Evolutionary conservation across 768 basidiomycete genomes (phyloP).

Genomic region (Leccinum aurantiacum): DNA sequence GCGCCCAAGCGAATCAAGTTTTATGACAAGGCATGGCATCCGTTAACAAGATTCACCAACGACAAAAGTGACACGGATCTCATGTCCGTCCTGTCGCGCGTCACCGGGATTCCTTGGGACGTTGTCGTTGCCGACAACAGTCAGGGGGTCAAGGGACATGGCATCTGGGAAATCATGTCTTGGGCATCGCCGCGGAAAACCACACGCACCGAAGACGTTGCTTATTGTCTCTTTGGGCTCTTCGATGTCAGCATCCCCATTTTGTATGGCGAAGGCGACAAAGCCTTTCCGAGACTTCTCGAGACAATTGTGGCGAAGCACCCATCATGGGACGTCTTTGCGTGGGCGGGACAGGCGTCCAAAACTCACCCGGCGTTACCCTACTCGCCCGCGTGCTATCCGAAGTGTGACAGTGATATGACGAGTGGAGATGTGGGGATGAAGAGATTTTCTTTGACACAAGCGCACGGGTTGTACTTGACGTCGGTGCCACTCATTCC

Average conservation of each 20-base stretch:
- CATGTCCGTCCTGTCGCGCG: constrained; percentile 9
- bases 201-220: constrained; percentile 28
- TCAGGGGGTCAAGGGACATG: constrained; percentile 13
- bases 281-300: constrained; percentile 29
- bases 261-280: constrained; percentile 33
- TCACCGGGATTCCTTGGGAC: constrained; percentile 22
- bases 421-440: constrained; percentile 10
- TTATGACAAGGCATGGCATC: constrained; percentile 24
- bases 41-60: constrained; percentile 13
- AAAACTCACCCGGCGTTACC: constrained; percentile 20
- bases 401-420: constrained; percentile 17
- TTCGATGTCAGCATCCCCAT: constrained; percentile 25
- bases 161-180: constrained; percentile 28
- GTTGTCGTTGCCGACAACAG: constrained; percentile 22
- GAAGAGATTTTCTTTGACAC: constrained; percentile 14
- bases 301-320: constrained; percentile 15
- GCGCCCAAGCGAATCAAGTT: constrained; percentile 30
- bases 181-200: constrained; percentile 34
- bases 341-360: constrained; percentile 25
- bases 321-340: constrained; percentile 27
- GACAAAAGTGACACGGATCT: constrained; percentile 17
- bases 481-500: constrained; percentile 25
- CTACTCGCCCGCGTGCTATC: constrained; percentile 23
- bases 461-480: constrained; percentile 15
- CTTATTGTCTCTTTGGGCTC: constrained; percentile 31